Evolutionary conservation across 306 rosid genomes (phyloP).

Genomic region (Quercus agrifolia): DNA sequence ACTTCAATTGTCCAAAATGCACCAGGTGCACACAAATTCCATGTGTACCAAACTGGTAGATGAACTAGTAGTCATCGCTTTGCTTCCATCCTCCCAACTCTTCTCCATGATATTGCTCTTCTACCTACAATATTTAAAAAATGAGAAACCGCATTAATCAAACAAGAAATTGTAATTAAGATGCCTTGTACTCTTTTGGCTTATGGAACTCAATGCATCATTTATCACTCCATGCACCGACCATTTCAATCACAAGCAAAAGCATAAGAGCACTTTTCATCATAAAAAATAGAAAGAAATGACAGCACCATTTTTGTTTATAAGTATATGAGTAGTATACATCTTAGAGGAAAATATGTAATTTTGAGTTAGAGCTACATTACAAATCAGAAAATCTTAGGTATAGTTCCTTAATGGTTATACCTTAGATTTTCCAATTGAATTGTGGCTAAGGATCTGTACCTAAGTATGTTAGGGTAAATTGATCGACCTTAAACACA

Average conservation of each 20-base stretch:
- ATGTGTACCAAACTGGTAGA: background rate
- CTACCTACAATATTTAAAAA: conserved; percentile 43
- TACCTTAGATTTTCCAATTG: too few species aligned
- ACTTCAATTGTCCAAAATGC: background rate
- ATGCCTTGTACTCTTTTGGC: background rate
- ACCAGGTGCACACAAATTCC: background rate
- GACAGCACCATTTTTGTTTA: too few species aligned
- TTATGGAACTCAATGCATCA: background rate
- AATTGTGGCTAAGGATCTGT: too few species aligned
- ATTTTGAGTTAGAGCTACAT: too few species aligned
- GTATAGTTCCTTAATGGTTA: too few species aligned
- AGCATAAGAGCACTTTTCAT: too few species aligned
- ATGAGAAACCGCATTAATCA: conserved; percentile 8
- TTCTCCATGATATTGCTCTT: conserved; percentile 21
- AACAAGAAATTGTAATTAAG: background rate
- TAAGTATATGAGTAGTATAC: too few species aligned
- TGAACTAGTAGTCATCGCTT: conserved; percentile 26
- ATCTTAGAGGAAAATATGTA: too few species aligned
- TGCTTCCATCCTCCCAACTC: conserved; percentile 75
- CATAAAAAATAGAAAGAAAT: too few species aligned
- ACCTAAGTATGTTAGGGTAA: too few species aligned
- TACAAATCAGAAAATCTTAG: too few species aligned
- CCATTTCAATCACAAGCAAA: background rate
- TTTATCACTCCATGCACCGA: background rate
- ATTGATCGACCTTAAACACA: too few species aligned